Base-by-base conservation (phyloP, 2,329 filamentous ascomycete species). In the Coniella lustricola region DNA sequence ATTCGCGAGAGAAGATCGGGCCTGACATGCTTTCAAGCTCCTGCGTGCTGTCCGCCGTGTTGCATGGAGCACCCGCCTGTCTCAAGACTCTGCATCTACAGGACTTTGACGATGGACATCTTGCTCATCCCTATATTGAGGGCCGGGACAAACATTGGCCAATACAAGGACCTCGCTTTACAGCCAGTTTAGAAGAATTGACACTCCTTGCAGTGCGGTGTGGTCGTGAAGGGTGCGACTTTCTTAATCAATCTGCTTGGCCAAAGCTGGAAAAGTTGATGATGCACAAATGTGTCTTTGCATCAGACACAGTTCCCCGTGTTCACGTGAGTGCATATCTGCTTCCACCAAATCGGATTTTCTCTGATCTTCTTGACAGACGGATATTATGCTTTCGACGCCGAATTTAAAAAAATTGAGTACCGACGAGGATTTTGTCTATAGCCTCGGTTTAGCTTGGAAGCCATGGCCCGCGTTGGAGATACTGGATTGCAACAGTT, bases 241-340 rank as follows among this genome's bases (percentile, higher is more conserved):
- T 33, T 14, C 7, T 45, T 4, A 3, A 2, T 3, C 33, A 32
- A 8, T 29, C 32, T 7, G 13, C 31, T 10, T 51, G 49, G 49
- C 46, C 37, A 22, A 45, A 34, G 25, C 13, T 51, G 18, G 39
- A 32, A 21, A 51, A 33, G 20, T 21, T 51, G n/a, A 38, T n/a
- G 3, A 37, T 51, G 8, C 34, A 44, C 12, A 29, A 29, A n/a
- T n/a, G n/a, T n/a, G n/a, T n/a, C 7, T 20, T 18, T 18, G 29
- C 4, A 12, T 8, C 16, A n/a, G n/a, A n/a, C n/a, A n/a, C n/a
- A n/a, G n/a, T n/a, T n/a, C n/a, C n/a, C n/a, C n/a, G n/a, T n/a
- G n/a, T n/a, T n/a, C n/a, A n/a, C n/a, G n/a, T n/a, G n/a, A n/a
- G n/a, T n/a, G n/a, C n/a, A n/a, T n/a, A n/a, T n/a, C n/a, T n/a